A percentile compares a stretch with the other conserved stretches of the same genome.
These are phyloP conservation scores for Pythium insidiosum DNA, from an alignment of 352 stramenopile genomes.

Conservation along the genomic window DNA sequence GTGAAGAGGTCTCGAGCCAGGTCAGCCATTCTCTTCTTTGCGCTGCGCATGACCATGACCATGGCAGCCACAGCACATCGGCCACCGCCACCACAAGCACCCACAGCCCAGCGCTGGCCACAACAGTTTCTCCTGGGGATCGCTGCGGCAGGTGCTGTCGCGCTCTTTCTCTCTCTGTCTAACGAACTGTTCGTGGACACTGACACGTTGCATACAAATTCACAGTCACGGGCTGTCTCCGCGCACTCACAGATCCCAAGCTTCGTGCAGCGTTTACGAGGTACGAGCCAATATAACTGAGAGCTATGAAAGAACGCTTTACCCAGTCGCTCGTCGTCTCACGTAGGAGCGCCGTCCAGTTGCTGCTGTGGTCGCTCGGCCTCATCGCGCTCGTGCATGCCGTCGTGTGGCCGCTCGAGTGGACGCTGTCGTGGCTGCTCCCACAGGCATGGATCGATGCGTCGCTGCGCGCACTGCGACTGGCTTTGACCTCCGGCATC, in stretches of 20 bases:
- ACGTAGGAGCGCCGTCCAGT: conserved; percentile 34
- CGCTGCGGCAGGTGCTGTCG: too few species aligned
- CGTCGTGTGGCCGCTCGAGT: conserved; percentile 51
- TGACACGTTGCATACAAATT: neutral
- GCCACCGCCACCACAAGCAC: too few species aligned
- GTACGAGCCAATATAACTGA: too few species aligned
- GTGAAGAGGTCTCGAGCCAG: too few species aligned
- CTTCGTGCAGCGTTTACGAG: too few species aligned
- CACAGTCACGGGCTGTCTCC: conserved; percentile 17
- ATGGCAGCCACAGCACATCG: too few species aligned
- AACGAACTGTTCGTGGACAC: neutral
- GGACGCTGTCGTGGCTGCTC: conserved; percentile 37
- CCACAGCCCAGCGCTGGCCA: too few species aligned
- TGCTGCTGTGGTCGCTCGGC: conserved; percentile 45
- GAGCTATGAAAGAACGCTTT: too few species aligned
- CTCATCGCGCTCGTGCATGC: conserved; percentile 37
- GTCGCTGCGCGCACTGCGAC: conserved; percentile 42
- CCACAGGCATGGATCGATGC: conserved; percentile 28
- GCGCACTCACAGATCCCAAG: conserved; percentile 34
- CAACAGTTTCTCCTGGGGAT: too few species aligned
- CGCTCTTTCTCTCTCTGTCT: neutral
- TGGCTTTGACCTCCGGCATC: conserved; percentile 34
- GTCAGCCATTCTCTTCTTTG: too few species aligned
- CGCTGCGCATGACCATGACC: too few species aligned
- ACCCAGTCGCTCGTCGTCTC: too few species aligned